Base-by-base conservation (phyloP, 2,329 filamentous ascomycete genomes). In the Ophiostoma ips region DNA sequence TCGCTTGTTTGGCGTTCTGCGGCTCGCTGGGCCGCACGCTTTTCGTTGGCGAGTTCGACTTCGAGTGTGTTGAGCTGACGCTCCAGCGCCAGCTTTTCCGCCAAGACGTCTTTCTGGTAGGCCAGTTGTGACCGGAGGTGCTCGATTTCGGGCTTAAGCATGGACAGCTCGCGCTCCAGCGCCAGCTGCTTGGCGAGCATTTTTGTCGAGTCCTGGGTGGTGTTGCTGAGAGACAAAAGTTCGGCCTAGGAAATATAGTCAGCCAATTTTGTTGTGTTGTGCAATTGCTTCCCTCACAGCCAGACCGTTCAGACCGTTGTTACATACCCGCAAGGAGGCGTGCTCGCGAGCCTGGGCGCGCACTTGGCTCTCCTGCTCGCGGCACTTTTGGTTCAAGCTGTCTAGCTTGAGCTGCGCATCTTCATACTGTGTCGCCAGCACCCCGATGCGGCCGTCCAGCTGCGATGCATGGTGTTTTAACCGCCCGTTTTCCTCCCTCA, bases 41-140 rank as follows among this genome's bases (percentile, higher is more conserved):
- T 90, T 62, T 92, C 86, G 56, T 84, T 86, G 56, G 89, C 86
- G 2, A 95, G 72, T 58, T 94, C 84, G 40, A 87, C 80, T 63
- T 94, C 84, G 2, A 89, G 65, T 2, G 82, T 79, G 59, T 75
- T 82, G 28, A 95, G 64, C 64, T 92, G 85, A 44, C 84, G 81
- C 61, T 92, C 82, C 13, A 95, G 67, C 2, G 83, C 75, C 43
- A 90, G 71, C 63, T 94, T 95, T 61, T 94, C 87, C 1, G 83
- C 72, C 15, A 94, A 70, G 11, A 86, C 68, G 2, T 76, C 73
- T 59, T 88, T 81, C 49, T 89, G 79, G 13, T 72, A 70, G 28
- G 67, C 60, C 11, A 79, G 62, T 58, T 79, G 75, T 2, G 73
- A 70, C 55, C 69, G 67, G 24, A 80, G 65, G 50, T 78, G 73